Evolutionary conservation across 345 rosid species (phyloP), one percentile per base, ranked within the genome.

Genomic region (Tarenaya hassleriana): DNA sequence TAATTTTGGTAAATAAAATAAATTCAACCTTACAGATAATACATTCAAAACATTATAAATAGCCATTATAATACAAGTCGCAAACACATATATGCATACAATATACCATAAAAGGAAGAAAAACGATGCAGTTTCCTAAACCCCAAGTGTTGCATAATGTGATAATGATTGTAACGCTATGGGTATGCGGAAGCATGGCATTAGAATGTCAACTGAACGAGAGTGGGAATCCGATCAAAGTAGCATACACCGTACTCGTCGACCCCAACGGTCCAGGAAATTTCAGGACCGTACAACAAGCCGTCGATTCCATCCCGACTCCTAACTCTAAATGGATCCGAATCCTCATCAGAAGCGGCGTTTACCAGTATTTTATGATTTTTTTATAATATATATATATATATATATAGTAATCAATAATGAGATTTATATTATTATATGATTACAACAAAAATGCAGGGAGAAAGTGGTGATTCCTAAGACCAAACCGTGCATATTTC

Each of bases 401-500:
- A n/a, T 21, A 4, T 53, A 10, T 53, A n/a, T 14, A 48, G n/a
- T n/a, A n/a, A 4, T 11, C 1, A 3, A 42, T 16, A 29, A 4
- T 8, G 40, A n/a, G n/a, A n/a, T n/a, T n/a, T n/a, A n/a, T n/a
- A n/a, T n/a, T n/a, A n/a, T n/a, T 9, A 18, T 13, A 1, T 40
- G 29, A 38, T 44, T 32, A 3, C 21, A 14, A n/a, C n/a, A 5
- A 4, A 12, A 21, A 7, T 57, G 43, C 7, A 61, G 66, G 0
- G 59, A 52, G 53, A 52, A 62, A 13, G 49, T 62, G 16, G 13
- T 27, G 0, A 62, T 62, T 39, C 48, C 60, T 20, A 18, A 13
- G 8, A 59, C 0, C 16, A 62, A 47, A 31, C 54, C 54, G 48
- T 62, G 15, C 41, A 38, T 62, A n/a, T 55, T 37, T 19, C 14